These are phyloP conservation scores for Aristolochia californica DNA, from an alignment of 164 flowering plant genomes.

Conservation along the genomic window DNA sequence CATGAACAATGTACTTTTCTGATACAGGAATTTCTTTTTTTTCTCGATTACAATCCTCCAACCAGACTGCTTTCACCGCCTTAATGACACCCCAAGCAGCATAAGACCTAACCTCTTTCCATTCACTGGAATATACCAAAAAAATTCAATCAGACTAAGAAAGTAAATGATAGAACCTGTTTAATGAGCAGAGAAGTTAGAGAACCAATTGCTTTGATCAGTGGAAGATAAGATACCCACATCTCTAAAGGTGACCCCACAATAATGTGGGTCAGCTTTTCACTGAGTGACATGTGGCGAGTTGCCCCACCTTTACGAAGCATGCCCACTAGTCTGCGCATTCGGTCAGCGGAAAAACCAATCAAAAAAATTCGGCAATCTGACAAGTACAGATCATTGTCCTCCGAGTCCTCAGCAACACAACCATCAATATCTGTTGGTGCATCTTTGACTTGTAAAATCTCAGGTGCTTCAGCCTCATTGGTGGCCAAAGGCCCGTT, in stretches of 20 bases:
- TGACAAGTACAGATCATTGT: conserved; percentile 71
- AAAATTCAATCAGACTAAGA: not conserved
- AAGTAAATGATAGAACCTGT: not conserved
- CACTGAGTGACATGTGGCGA: conserved; percentile 57
- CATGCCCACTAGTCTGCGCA: conserved; percentile 65
- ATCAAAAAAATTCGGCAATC: conserved; percentile 71
- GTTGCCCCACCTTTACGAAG: conserved; percentile 93
- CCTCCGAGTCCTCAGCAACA: conserved; percentile 89
- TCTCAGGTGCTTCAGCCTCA: conserved; percentile 22
- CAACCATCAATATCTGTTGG: conserved; percentile 28
- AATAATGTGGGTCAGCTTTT: conserved; percentile 75
- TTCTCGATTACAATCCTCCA: conserved; percentile 69
- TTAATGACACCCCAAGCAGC: conserved; percentile 66
- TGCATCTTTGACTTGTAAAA: conserved; percentile 26
- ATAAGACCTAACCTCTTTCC: conserved; percentile 52
- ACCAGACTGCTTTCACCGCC: conserved; percentile 67
- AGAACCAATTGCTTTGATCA: too few species aligned
- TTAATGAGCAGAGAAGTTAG: too few species aligned
- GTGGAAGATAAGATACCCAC: conserved; percentile 24
- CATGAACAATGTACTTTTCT: conserved; percentile 53
- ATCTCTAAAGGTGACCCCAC: conserved; percentile 73
- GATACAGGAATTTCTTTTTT: conserved; percentile 75
- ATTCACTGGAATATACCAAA: conserved; percentile 41
- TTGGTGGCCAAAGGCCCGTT: conserved; percentile 23
- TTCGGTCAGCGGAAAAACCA: conserved; percentile 72